Base-by-base conservation (phyloP, 768 basidiomycete species). In the Leccinum fibrillosum region DNA sequence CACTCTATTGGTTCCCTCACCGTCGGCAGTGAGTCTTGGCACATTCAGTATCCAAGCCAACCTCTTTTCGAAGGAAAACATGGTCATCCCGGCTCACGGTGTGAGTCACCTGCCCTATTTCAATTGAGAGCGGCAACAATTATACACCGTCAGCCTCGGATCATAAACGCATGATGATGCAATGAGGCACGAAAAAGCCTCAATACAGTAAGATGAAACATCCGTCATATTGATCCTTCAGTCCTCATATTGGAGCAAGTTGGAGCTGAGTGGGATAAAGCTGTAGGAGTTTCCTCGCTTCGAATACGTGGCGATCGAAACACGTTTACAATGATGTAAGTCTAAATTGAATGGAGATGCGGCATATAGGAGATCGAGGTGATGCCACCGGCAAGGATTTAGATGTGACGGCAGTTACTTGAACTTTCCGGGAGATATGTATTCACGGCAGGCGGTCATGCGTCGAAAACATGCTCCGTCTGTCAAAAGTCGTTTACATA, bases 261-360 rank as follows among this genome's bases (percentile, higher is more conserved):
- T 44, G 42, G 19, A 54, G 26, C 17, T 42, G 49, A 12, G 37
- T 35, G 34, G 30, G 53, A n/a, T 35, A 26, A 19, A 28, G 9
- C 37, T 32, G 30, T 37, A 11, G 45, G 7, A 12, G 4, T 13
- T 37, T 48, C 21, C 67, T 64, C 67, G 65, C 62, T 66, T 66
- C 59, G 56, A 52, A 48, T 42, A 28, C 34, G 49, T 34, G 23
- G 42, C 21, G 44, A 63, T 49, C 44, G 21, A 11, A 25, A 23
- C 55, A 35, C 49, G 50, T 47, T 54, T 42, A 17, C 28, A 30
- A 17, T 30, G 15, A 48, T 35, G 47, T 32, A 52, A 52, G 52
- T 51, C 52, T 37, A 37, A 30, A 23, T 32, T 26, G 34, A 25
- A 53, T 30, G 19, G 28, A 32, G 56, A 51, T 37, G 13, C 32